These are phyloP conservation scores for Pseudozyma sp. DNA, from an alignment of 1,284 basidiomycete species.

Conservation along the genomic window DNA sequence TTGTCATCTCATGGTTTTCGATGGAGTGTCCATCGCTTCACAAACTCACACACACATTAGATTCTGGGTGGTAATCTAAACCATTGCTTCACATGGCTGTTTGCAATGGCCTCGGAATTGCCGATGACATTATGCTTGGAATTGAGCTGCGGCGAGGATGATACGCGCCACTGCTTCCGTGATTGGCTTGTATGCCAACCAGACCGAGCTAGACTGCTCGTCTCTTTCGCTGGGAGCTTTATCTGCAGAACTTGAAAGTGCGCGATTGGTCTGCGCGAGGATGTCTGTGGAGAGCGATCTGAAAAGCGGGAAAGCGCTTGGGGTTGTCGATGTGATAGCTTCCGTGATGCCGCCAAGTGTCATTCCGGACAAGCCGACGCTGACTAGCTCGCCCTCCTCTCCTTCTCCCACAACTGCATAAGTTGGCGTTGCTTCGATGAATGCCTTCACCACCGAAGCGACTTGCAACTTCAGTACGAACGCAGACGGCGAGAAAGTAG, in stretches of 20 bases:
- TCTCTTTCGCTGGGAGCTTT: neutral
- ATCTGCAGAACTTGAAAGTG: neutral
- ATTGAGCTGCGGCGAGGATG: conserved; percentile 32
- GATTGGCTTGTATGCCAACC: conserved; percentile 30
- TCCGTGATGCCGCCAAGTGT: conserved; percentile 25
- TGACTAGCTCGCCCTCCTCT: neutral
- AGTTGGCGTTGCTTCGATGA: conserved; percentile 20
- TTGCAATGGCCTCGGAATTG: too few species aligned
- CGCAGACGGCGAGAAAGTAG: neutral
- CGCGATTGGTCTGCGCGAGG: conserved; percentile 16
- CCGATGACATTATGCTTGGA: conserved; percentile 9
- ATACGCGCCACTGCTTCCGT: conserved; percentile 28
- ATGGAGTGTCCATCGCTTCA: neutral
- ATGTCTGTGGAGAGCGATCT: conserved; percentile 26
- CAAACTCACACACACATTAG: conserved; percentile 17
- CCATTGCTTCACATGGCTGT: conserved; percentile 10
- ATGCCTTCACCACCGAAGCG: conserved; percentile 10
- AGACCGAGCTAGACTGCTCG: neutral
- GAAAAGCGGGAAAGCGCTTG: conserved; percentile 29
- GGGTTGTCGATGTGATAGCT: conserved; percentile 24
- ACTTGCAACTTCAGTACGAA: conserved; percentile 29
- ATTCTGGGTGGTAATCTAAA: conserved; percentile 28
- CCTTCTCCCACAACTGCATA: neutral
- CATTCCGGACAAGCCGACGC: conserved; percentile 16
- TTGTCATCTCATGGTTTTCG: neutral